Evolutionary conservation across 108 stramenopile genomes (phyloP).

Genomic region (Skeletonema menzelii): DNA sequence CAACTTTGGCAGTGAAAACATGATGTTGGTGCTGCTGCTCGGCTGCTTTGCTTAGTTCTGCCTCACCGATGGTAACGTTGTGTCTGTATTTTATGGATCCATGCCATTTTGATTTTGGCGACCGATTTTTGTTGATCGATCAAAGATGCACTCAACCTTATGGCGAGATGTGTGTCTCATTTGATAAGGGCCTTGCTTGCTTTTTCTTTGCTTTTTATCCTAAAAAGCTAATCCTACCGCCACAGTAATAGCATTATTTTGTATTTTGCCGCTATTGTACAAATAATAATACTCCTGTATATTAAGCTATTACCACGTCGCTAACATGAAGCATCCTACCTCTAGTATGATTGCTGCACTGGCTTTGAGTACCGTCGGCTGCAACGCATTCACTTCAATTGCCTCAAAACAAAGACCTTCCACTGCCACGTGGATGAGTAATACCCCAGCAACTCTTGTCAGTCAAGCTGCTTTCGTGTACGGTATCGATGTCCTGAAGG

Average conservation of each 20-base stretch:
- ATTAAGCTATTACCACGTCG: no score
- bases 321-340: neutral
- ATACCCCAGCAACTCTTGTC: slow-evolving; percentile 13
- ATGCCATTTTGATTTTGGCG: no score
- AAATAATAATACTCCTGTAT: no score
- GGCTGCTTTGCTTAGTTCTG: neutral
- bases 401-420: slow-evolving; percentile 1
- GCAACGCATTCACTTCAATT: slow-evolving; percentile 7
- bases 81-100: no score
- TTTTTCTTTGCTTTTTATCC: no score
- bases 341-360: neutral
- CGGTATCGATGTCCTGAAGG: slow-evolving; percentile 34
- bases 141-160: no score
- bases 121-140: no score
- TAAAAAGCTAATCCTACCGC: no score
- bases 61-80: neutral
- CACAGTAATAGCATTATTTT: no score
- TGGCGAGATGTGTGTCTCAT: no score
- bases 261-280: no score
- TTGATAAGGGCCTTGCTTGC: no score
- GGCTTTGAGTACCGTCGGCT: neutral
- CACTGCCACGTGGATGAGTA: neutral
- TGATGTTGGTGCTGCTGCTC: neutral
- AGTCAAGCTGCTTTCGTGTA: slow-evolving; percentile 13
- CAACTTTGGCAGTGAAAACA: neutral